Evolutionary conservation across 225 moss, liverwort and hornwort genomes (phyloP).

Genomic region (Anthoceros angustus): DNA sequence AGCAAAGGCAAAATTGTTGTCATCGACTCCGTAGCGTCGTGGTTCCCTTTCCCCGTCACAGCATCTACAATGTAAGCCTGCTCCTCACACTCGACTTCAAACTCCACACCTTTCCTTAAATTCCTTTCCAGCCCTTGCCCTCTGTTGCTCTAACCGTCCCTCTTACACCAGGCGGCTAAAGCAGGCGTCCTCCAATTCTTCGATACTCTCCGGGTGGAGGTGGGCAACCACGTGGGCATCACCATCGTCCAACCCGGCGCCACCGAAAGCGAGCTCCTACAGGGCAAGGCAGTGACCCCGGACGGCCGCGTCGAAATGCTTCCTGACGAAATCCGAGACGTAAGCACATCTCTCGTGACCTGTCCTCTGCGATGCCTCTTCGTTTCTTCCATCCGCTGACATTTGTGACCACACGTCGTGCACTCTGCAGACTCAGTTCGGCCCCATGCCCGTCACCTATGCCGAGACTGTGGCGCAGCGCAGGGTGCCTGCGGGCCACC

Average conservation of each 20-base stretch:
- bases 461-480: background rate
- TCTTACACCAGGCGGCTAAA: constrained; percentile 17
- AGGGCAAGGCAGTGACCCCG: background rate
- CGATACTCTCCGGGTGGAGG: constrained; percentile 14
- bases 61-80: constrained; percentile 28
- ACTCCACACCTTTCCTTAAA: background rate
- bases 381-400: background rate
- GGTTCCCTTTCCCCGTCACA: constrained; percentile 30
- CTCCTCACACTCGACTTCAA: constrained; percentile 1
- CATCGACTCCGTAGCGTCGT: constrained; percentile 23
- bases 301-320: background rate
- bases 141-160: background rate
- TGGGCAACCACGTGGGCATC: background rate
- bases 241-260: constrained; percentile 2
- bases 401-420: background rate
- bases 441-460: background rate
- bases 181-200: constrained; percentile 25
- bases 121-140: background rate
- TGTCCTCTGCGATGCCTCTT: background rate
- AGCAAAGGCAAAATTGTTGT: constrained; percentile 30
- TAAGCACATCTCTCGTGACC: background rate
- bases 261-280: background rate
- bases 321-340: background rate
- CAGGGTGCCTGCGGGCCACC: constrained; percentile 2
- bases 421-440: background rate